Percentiles rank a stretch among this genome's conserved stretches.
Evolutionary conservation across 2,329 filamentous ascomycete genomes (phyloP).

Genomic region (Cladosporium phlei): DNA sequence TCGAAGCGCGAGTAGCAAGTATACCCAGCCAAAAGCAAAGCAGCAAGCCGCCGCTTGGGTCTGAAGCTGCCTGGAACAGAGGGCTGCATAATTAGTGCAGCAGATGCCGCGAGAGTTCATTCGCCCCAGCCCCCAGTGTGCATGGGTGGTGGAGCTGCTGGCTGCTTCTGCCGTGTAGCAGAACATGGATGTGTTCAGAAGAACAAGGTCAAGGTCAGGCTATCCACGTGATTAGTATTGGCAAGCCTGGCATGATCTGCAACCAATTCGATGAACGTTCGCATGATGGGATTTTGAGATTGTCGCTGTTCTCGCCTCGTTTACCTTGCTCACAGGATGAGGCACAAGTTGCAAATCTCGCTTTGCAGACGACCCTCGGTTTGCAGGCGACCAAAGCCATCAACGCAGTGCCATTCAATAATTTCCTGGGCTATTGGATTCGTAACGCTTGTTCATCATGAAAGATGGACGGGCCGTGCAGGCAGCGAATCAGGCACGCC

Average conservation of each 20-base stretch:
- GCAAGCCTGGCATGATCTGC: too few species aligned
- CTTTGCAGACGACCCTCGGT: constrained; percentile 3
- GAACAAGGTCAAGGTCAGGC: background rate
- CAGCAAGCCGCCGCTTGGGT: constrained; percentile 10
- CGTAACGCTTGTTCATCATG: constrained; percentile 10
- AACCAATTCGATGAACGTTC: too few species aligned
- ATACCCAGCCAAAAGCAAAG: constrained; percentile 5
- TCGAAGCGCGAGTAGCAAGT: constrained; percentile 1
- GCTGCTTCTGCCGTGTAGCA: constrained; percentile 7
- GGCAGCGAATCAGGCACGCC: constrained; percentile 11
- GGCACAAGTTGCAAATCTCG: constrained; percentile 7
- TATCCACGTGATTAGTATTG: constrained; percentile 6
- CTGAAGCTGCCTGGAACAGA: constrained; percentile 9
- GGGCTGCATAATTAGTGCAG: constrained; percentile 10
- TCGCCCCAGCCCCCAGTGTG: constrained; percentile 1
- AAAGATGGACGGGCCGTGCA: constrained; percentile 7
- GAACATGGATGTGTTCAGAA: background rate
- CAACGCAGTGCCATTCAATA: constrained; percentile 7
- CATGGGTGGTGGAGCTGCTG: too few species aligned
- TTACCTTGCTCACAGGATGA: too few species aligned
- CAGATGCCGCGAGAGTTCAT: constrained; percentile 8
- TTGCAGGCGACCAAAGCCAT: background rate
- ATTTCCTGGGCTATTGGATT: constrained; percentile 13
- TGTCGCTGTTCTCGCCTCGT: too few species aligned
- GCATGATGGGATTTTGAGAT: too few species aligned